These are phyloP conservation scores for Millerago galiae DNA, from an alignment of 805 yeast species.

Conservation along the genomic window DNA sequence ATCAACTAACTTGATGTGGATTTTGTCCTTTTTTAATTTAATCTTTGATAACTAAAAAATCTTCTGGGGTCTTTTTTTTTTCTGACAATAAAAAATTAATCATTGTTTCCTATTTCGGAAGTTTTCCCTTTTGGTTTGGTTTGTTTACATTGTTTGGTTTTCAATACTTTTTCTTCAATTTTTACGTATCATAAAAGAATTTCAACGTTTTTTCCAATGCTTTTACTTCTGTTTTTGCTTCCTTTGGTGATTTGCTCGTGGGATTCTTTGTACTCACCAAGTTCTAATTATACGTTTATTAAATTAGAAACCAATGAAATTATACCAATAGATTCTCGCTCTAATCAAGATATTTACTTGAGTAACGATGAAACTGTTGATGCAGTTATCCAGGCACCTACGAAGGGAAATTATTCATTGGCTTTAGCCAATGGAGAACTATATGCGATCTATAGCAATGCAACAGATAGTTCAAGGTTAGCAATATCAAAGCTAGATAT, in stretches of 20 bases:
- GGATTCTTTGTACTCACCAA: constrained; percentile 19
- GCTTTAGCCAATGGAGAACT: constrained; percentile 18
- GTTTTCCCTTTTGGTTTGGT: too few species aligned
- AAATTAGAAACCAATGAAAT: constrained; percentile 18
- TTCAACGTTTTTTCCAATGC: background rate
- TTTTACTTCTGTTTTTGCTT: background rate
- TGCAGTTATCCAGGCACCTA: constrained; percentile 12
- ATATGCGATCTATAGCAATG: constrained; percentile 15
- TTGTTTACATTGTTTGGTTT: too few species aligned
- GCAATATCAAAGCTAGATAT: constrained; percentile 10
- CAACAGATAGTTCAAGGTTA: constrained; percentile 1
- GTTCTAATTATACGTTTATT: constrained; percentile 13
- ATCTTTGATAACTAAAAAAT: too few species aligned
- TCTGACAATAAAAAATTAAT: too few species aligned
- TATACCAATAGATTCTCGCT: constrained; percentile 9
- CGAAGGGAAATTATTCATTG: constrained; percentile 16
- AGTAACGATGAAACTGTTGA: background rate
- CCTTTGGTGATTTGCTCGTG: background rate
- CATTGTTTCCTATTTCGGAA: too few species aligned
- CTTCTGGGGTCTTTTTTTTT: too few species aligned
- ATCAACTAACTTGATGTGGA: too few species aligned
- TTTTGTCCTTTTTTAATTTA: too few species aligned
- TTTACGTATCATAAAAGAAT: background rate
- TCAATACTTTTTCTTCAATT: too few species aligned
- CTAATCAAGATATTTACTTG: constrained; percentile 1